These are phyloP conservation scores for Penstemon newberryi DNA, from an alignment of 257 asterid species.

Conservation along the genomic window DNA sequence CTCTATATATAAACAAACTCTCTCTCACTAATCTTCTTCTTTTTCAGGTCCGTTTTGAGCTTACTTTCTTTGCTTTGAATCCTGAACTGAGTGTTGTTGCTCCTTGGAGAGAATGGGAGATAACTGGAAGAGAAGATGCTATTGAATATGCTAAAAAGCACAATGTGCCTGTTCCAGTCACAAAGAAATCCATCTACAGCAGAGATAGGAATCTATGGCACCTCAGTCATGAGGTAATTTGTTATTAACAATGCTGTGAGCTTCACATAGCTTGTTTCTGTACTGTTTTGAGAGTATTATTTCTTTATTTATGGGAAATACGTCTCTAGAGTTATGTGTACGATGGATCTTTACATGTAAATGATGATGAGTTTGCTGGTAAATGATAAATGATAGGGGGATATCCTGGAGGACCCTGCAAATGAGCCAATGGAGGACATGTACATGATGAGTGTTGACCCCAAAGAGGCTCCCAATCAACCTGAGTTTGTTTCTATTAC, in stretches of 20 bases:
- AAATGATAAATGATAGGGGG: constrained; percentile 57
- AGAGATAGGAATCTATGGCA: constrained; percentile 98
- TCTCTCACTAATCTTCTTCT: constrained; percentile 3
- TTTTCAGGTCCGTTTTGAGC: constrained; percentile 92
- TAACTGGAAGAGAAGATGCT: constrained; percentile 93
- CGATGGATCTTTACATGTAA: too few relatives aligned
- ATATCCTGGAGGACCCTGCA: constrained; percentile 90
- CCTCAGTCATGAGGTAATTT: constrained; percentile 89
- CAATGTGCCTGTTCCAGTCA: constrained; percentile 89
- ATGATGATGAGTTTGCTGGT: neutral
- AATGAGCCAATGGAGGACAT: constrained; percentile 91
- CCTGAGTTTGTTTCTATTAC: constrained; percentile 62
- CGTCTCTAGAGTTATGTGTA: too few relatives aligned
- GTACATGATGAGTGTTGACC: constrained; percentile 89
- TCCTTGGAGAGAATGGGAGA: constrained; percentile 99
- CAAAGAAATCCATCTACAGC: constrained; percentile 95
- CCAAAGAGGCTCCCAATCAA: constrained; percentile 75
- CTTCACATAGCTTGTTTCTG: neutral
- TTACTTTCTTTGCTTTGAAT: constrained; percentile 94
- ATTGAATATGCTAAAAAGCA: constrained; percentile 92
- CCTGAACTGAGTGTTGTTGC: constrained; percentile 96
- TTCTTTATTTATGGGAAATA: too few relatives aligned
- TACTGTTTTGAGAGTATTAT: neutral
- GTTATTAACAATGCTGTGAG: neutral
- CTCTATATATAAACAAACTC: neutral